Evolutionary conservation across 805 yeast species (phyloP), one percentile per base, ranked within the genome.

Genomic region (Alloascoidea hylecoeti): DNA sequence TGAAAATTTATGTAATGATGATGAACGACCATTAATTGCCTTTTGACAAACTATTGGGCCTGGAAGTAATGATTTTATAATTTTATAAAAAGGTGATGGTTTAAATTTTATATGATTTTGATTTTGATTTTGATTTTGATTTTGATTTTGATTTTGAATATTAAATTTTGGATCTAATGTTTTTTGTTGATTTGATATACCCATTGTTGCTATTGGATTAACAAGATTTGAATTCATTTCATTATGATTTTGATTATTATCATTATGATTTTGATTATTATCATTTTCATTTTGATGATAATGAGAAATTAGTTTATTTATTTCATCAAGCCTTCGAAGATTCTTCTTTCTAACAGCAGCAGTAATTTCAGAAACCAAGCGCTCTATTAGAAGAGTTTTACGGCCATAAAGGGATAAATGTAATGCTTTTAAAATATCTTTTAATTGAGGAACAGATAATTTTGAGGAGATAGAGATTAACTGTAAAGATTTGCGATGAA

Each of bases 301-400:
- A 51, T 47, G 3, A 59, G 49, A 23, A 50, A 47, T 1, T 74
- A 74, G n/a, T n/a, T n/a, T n/a, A n/a, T n/a, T n/a, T n/a, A n/a
- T n/a, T n/a, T n/a, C n/a, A n/a, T n/a, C n/a, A n/a, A n/a, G n/a
- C n/a, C n/a, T n/a, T n/a, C n/a, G n/a, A n/a, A n/a, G n/a, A n/a
- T n/a, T n/a, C n/a, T n/a, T n/a, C n/a, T n/a, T n/a, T n/a, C n/a
- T n/a, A n/a, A n/a, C n/a, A n/a, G n/a, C n/a, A 34, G 57, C 60
- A 18, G 57, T 56, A 28, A 75, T 45, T 45, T 60, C 68, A n/a
- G 55, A 57, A 37, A 58, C 50, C 4, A 83, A 53, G 23, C 85
- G 61, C 27, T 71, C 74, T 38, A 67, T 66, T 12, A 82, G 54
- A 23, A 71, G 78, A 15, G 67, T 65, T 53, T 83, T 84, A 30